phyloP scores from a whole-genome alignment of 2,329 filamentous ascomycete genomes.

The Aspergillus aculeatus region DNA sequence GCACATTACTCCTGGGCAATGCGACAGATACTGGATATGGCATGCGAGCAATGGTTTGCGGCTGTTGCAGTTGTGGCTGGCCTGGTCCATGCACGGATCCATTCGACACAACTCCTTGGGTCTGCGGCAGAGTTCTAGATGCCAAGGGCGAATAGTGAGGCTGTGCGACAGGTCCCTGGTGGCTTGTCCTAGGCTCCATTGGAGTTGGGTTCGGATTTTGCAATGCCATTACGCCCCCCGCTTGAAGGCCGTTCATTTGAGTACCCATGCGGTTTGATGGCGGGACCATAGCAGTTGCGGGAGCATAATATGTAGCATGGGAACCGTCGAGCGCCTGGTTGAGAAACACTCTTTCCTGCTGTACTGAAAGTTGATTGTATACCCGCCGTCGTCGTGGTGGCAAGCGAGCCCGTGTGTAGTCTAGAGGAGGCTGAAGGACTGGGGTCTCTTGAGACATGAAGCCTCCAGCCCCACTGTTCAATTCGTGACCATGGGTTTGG shows the following conservation, averaged over 20 bases:
- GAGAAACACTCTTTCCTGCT: background rate
- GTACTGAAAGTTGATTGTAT: background rate
- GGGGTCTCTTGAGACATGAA: background rate
- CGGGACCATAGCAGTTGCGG: background rate
- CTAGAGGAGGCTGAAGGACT: background rate
- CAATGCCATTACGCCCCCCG: background rate
- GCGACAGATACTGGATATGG: background rate
- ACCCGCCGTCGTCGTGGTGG: background rate
- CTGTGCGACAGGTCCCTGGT: background rate
- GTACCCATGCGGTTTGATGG: background rate
- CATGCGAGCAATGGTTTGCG: background rate
- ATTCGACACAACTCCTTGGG: background rate
- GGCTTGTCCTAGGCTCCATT: background rate
- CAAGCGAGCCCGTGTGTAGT: background rate
- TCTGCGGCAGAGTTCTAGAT: background rate
- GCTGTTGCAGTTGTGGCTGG: background rate
- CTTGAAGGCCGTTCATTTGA: background rate
- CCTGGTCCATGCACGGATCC: background rate
- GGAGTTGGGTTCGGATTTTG: background rate
- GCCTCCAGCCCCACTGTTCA: background rate
- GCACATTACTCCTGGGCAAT: background rate
- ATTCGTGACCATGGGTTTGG: background rate
- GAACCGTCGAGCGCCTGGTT: background rate
- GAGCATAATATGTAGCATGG: background rate
- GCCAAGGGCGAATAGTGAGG: background rate